phyloP scores from a whole-genome alignment of 2,329 filamentous ascomycete species.

The Colletotrichum sp. region DNA sequence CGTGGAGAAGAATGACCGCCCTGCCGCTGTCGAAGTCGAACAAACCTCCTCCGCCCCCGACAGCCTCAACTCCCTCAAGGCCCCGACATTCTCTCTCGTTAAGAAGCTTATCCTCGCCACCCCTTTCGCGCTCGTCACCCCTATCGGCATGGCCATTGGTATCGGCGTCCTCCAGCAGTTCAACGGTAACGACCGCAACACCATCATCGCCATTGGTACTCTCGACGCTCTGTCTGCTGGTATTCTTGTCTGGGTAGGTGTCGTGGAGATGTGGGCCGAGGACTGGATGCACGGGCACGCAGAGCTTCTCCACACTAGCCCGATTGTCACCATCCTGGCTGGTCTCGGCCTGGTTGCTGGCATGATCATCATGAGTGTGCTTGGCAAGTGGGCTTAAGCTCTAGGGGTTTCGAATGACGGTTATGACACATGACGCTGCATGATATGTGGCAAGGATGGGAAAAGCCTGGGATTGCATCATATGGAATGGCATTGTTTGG shows the following conservation, averaged over 20 bases:
- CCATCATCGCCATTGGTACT: conserved; percentile 74
- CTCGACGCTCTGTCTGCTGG: conserved; percentile 77
- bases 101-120: conserved; percentile 67
- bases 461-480: not conserved
- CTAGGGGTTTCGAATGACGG: not conserved
- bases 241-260: conserved; percentile 79
- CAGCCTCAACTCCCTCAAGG: conserved; percentile 9
- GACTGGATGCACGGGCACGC: conserved; percentile 68
- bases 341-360: conserved; percentile 63
- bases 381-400: conserved; percentile 75
- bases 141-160: conserved; percentile 81
- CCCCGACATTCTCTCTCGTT: conserved; percentile 35
- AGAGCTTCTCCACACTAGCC: conserved; percentile 59
- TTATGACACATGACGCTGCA: not conserved
- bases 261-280: conserved; percentile 80
- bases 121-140: conserved; percentile 74
- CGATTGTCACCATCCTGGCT: conserved; percentile 53
- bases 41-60: conserved; percentile 26
- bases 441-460: not conserved
- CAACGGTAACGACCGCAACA: conserved; percentile 74
- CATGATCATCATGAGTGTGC: conserved; percentile 71
- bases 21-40: conserved; percentile 20
- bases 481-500: not conserved
- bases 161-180: conserved; percentile 73
- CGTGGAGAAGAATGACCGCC: not conserved